phyloP scores from a whole-genome alignment of 2,329 filamentous ascomycete species.

The Cladophialophora exuberans region DNA sequence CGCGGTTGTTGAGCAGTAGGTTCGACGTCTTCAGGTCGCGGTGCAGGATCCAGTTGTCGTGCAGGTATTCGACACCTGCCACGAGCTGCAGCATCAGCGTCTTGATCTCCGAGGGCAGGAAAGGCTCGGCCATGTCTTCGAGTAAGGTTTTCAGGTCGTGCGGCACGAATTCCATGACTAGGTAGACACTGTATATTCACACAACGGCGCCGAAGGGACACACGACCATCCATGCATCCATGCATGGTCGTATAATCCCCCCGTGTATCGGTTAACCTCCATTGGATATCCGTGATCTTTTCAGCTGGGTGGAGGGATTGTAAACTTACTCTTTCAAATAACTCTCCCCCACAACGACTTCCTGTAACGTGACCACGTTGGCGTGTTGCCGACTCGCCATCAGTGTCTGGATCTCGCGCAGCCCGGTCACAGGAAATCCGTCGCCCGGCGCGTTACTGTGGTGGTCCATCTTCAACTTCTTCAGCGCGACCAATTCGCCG shows the following conservation, averaged over 20 bases:
- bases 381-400: constrained; percentile 76
- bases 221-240: too few species aligned
- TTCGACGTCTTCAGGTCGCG: constrained; percentile 94
- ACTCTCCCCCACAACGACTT: constrained; percentile 77
- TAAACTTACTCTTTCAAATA: constrained; percentile 57
- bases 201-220: constrained; percentile 32
- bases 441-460: too few species aligned
- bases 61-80: constrained; percentile 80
- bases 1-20: constrained; percentile 91
- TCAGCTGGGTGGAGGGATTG: constrained; percentile 31
- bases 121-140: constrained; percentile 92
- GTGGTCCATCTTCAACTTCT: constrained; percentile 87
- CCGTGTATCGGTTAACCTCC: constrained; percentile 44
- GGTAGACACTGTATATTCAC: constrained; percentile 78
- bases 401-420: constrained; percentile 92
- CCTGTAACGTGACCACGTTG: constrained; percentile 80
- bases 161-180: constrained; percentile 97
- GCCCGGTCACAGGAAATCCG: constrained; percentile 86
- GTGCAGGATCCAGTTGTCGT: constrained; percentile 87
- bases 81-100: constrained; percentile 82
- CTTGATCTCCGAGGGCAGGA: constrained; percentile 90
- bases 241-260: too few species aligned
- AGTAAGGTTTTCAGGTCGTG: constrained; percentile 94
- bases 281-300: constrained; percentile 43
- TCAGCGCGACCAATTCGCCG: constrained; percentile 83